These are phyloP conservation scores for Bothriochloa decipiens DNA, from an alignment of 176 grass and related monocot species.

Conservation along the genomic window DNA sequence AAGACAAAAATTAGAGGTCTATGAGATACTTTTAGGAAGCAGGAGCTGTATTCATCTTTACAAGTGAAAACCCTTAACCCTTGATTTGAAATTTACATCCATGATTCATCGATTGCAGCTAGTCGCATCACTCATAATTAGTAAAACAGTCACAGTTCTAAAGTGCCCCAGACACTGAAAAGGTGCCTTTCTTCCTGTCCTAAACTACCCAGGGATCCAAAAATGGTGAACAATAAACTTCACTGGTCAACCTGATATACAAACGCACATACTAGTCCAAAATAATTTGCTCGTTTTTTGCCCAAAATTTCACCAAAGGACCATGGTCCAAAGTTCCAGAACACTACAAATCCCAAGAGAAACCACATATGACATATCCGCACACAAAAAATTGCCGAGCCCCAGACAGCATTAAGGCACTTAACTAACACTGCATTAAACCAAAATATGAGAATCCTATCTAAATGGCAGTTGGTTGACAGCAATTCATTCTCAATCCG, in stretches of 20 bases:
- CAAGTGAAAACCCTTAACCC: background rate
- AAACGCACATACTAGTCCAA: background rate
- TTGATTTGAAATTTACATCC: background rate
- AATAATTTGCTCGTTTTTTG: background rate
- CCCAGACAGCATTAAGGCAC: background rate
- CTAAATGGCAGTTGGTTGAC: background rate
- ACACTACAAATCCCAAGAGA: background rate
- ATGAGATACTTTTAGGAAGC: background rate
- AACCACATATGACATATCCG: background rate
- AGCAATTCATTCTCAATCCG: background rate
- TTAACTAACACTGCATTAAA: background rate
- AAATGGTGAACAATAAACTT: background rate
- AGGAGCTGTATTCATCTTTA: background rate
- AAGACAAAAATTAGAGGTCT: background rate
- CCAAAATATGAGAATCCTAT: background rate
- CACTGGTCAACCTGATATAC: background rate
- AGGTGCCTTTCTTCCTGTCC: background rate
- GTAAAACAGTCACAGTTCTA: too few species aligned
- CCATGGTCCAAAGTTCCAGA: background rate
- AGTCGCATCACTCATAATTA: background rate
- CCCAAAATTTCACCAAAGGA: background rate
- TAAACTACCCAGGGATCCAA: background rate
- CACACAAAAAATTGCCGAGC: slow-evolving; percentile 12
- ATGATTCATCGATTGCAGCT: background rate
- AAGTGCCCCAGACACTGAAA: background rate